Conservation (phyloP, 805 yeast genomes). For the Sugiyamaella chiloensis region DNA sequence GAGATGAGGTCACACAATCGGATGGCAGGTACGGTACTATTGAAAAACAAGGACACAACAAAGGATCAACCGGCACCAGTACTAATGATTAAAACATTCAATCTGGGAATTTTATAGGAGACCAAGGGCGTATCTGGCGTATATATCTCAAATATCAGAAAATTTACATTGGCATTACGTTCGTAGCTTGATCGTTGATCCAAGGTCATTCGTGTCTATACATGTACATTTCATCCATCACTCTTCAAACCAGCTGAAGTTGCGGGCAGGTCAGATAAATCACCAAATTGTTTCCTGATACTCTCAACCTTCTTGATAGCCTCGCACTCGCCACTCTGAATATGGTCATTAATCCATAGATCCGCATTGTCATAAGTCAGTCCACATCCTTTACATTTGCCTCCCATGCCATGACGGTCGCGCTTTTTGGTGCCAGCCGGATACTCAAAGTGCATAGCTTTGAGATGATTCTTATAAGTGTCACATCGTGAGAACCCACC, state of each 20-base stretch:
- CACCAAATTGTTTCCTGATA: conserved; percentile 7
- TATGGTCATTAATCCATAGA: conserved; percentile 73
- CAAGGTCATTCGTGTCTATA: neutral
- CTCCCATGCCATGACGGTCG: conserved; percentile 63
- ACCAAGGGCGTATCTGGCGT: no score
- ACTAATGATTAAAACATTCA: no score
- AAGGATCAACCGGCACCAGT: no score
- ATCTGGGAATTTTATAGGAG: no score
- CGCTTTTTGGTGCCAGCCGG: conserved; percentile 83
- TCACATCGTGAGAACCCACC: conserved; percentile 89
- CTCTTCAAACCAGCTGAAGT: neutral
- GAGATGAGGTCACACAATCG: no score
- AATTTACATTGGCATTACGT: no score
- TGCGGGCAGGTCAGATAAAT: neutral
- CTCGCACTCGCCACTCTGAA: conserved; percentile 43
- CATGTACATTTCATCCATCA: conserved; percentile 3
- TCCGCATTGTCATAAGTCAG: conserved; percentile 63
- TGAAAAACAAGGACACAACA: no score
- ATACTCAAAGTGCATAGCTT: conserved; percentile 84
- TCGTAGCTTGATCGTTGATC: no score
- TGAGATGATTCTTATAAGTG: conserved; percentile 85
- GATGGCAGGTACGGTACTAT: no score
- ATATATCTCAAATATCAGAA: no score
- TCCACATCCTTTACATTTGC: conserved; percentile 78
- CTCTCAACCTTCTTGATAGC: conserved; percentile 22